Evolutionary conservation across 2,329 filamentous ascomycete genomes (phyloP).

Genomic region (Botrytis squamosa): DNA sequence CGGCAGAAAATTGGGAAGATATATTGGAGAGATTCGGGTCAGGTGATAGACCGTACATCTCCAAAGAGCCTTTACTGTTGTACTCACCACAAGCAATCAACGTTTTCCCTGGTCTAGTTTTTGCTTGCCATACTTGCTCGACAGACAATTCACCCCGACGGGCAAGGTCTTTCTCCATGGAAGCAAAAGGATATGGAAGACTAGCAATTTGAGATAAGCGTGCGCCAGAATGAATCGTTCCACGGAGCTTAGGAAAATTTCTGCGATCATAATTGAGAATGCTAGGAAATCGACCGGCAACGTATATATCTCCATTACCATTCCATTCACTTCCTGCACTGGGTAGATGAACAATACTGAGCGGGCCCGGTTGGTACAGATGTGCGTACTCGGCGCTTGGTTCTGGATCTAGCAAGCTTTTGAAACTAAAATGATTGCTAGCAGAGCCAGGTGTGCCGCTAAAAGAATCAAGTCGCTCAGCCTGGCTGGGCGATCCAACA

Average conservation of each 20-base stretch:
- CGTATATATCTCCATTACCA: conserved; percentile 72
- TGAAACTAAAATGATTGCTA: conserved; percentile 31
- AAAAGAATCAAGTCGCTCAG: conserved; percentile 33
- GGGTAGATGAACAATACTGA: conserved; percentile 78
- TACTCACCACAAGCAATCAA: conserved; percentile 86
- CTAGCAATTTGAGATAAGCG: conserved; percentile 71
- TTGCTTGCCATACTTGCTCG: conserved; percentile 54
- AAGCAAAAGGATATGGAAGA: conserved; percentile 66
- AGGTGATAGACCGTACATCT: conserved; percentile 70
- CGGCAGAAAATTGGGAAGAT: conserved; percentile 37
- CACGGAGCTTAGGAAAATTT: conserved; percentile 74
- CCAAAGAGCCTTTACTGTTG: conserved; percentile 84
- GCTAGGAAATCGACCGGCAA: conserved; percentile 84
- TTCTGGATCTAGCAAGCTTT: conserved; percentile 43
- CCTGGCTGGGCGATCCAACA: conserved; percentile 26
- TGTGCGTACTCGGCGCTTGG: conserved; percentile 62
- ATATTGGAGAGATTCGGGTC: conserved; percentile 30
- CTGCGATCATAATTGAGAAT: conserved; percentile 71
- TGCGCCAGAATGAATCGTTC: conserved; percentile 81
- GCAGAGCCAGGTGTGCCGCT: conserved; percentile 33
- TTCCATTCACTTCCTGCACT: conserved; percentile 45
- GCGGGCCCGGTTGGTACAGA: conserved; percentile 75
- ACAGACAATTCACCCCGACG: conserved; percentile 54
- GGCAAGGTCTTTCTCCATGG: conserved; percentile 58
- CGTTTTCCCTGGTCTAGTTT: conserved; percentile 57